These are phyloP conservation scores for Salix udensis DNA, from an alignment of 345 rosid genomes.

Conservation along the genomic window DNA sequence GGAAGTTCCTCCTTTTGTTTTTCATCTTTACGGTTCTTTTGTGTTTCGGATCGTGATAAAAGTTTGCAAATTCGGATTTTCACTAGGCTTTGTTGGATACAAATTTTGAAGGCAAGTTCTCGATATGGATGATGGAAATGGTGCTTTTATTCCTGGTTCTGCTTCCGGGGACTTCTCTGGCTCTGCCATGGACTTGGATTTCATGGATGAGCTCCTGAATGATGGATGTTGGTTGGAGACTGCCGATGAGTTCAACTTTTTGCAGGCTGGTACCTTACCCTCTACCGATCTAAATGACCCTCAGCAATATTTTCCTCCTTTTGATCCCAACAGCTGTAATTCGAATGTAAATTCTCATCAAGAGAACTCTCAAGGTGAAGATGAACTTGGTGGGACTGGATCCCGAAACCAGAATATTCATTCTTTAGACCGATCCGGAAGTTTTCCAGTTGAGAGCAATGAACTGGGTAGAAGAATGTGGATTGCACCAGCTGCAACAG, in stretches of 20 bases:
- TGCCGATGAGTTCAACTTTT: constrained; percentile 38
- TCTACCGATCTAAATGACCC: constrained; percentile 26
- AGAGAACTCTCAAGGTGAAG: constrained; percentile 27
- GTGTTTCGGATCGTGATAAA: constrained; percentile 45
- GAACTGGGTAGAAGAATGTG: constrained; percentile 56
- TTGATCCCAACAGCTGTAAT: constrained; percentile 19
- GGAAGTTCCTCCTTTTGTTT: constrained; percentile 62
- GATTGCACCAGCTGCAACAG: constrained; percentile 51
- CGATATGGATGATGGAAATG: constrained; percentile 54
- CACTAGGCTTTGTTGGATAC: constrained; percentile 28
- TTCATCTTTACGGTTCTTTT: constrained; percentile 58
- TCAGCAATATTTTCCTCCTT: constrained; percentile 24
- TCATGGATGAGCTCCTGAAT: constrained; percentile 75
- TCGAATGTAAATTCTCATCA: constrained; percentile 27
- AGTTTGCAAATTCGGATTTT: constrained; percentile 22
- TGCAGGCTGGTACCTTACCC: constrained; percentile 33
- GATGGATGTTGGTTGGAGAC: constrained; percentile 85
- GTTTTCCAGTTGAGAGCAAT: constrained; percentile 35
- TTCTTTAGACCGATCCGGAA: constrained; percentile 30
- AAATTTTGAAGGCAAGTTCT: constrained; percentile 27
- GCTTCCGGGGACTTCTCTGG: constrained; percentile 40
- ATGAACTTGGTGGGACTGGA: constrained; percentile 22
- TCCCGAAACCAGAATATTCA: constrained; percentile 21
- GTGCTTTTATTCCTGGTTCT: constrained; percentile 42
- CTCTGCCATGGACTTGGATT: constrained; percentile 74